These are phyloP conservation scores for Leptographium procerum DNA, from an alignment of 2,329 filamentous ascomycete species.

Conservation along the genomic window DNA sequence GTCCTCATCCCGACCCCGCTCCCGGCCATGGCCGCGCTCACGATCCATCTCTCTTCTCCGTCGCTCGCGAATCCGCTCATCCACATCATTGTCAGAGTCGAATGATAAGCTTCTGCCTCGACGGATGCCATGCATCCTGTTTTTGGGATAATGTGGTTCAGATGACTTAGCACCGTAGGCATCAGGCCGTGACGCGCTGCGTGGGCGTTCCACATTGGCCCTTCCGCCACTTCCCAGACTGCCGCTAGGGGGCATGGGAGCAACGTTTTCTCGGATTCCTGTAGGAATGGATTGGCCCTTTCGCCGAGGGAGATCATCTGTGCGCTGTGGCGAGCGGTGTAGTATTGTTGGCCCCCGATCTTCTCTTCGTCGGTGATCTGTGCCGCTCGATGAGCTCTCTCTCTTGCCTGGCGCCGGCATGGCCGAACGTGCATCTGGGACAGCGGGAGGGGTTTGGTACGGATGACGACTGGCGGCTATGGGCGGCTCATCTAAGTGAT, in stretches of 20 bases:
- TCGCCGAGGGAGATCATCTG: constrained; percentile 24
- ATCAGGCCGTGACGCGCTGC: constrained; percentile 11
- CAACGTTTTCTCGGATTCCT: constrained; percentile 31
- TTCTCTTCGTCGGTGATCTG: constrained; percentile 7
- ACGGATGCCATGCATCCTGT: constrained; percentile 24
- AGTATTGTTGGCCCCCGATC: background rate
- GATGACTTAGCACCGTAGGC: background rate
- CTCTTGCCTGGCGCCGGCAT: constrained; percentile 6
- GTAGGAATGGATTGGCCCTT: constrained; percentile 23
- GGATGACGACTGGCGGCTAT: constrained; percentile 22
- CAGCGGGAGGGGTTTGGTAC: constrained; percentile 13
- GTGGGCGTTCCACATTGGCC: constrained; percentile 20
- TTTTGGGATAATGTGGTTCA: constrained; percentile 24
- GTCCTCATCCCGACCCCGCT: constrained; percentile 15
- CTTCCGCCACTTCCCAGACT: constrained; percentile 14
- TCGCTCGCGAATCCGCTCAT: constrained; percentile 17
- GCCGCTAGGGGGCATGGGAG: constrained; percentile 28
- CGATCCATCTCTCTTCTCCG: constrained; percentile 19
- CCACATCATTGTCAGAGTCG: constrained; percentile 17
- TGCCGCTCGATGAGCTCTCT: constrained; percentile 10
- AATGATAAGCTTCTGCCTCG: constrained; percentile 32
- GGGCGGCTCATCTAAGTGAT: constrained; percentile 17
- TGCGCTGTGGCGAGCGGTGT: constrained; percentile 8
- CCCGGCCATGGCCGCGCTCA: constrained; percentile 17
- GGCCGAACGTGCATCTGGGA: constrained; percentile 18